Percentiles rank a stretch among this genome's conserved stretches.
These are phyloP conservation scores for Simmondsia chinensis DNA, from an alignment of 148 eudicot species.

Conservation along the genomic window DNA sequence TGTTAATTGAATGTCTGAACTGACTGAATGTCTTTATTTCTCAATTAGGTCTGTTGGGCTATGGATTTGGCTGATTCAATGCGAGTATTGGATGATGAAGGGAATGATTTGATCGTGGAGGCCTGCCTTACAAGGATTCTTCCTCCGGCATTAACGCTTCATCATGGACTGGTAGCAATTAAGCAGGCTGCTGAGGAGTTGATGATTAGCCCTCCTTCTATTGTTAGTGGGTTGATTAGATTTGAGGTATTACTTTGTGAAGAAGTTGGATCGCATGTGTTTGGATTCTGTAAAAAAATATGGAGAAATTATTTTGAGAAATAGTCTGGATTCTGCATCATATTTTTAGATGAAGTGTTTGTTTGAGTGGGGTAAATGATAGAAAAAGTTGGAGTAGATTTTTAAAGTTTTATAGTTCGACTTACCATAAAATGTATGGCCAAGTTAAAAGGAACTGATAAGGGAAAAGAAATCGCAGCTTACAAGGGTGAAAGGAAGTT, in stretches of 20 bases:
- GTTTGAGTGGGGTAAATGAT: slow-evolving; percentile 1
- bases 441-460: no score
- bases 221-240: slow-evolving; percentile 60
- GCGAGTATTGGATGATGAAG: slow-evolving; percentile 18
- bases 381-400: no score
- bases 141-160: slow-evolving; percentile 69
- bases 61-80: slow-evolving; percentile 2
- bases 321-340: no score
- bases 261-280: neutral
- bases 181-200: slow-evolving; percentile 48
- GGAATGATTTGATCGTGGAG: slow-evolving; percentile 31
- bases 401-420: no score
- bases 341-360: neutral
- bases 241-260: slow-evolving; percentile 45
- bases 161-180: slow-evolving; percentile 56
- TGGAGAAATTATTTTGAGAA: neutral
- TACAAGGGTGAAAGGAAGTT: no score
- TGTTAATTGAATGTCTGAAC: no score
- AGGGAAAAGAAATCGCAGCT: no score
- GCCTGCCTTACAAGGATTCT: slow-evolving; percentile 59
- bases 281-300: neutral
- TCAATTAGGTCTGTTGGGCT: slow-evolving; percentile 2
- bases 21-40: no score
- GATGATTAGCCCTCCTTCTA: slow-evolving; percentile 44
- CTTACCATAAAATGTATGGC: no score